These are phyloP conservation scores for Venustampulla echinocandica DNA, from an alignment of 495 filamentous ascomycete species.

Conservation along the genomic window DNA sequence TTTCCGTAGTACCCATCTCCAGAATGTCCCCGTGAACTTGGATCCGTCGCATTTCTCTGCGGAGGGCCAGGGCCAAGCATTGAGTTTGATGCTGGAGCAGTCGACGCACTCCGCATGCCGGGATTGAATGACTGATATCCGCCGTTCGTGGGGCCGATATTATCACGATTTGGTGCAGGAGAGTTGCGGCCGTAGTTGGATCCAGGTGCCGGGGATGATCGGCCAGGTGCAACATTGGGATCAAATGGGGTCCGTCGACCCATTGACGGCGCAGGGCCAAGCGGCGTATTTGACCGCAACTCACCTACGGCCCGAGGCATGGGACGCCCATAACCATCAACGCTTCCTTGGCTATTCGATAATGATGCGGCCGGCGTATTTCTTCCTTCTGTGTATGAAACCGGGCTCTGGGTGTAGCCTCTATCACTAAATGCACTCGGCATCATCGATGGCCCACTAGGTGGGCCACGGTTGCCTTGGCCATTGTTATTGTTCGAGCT, in stretches of 20 bases:
- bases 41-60: conserved; percentile 43
- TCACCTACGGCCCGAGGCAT: conserved; percentile 14
- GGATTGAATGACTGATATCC: conserved; percentile 20
- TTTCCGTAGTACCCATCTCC: conserved; percentile 7
- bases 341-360: background rate
- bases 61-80: conserved; percentile 32
- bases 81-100: conserved; percentile 27
- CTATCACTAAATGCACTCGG: conserved; percentile 17
- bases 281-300: conserved; percentile 13
- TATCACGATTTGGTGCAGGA: conserved; percentile 25
- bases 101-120: conserved; percentile 16
- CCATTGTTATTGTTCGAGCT: conserved; percentile 14
- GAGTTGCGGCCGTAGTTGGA: conserved; percentile 28
- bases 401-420: conserved; percentile 20
- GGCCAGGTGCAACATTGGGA: conserved; percentile 8
- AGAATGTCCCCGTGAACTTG: conserved; percentile 26
- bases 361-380: background rate
- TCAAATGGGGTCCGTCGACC: conserved; percentile 18
- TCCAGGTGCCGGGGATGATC: conserved; percentile 9
- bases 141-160: conserved; percentile 9
- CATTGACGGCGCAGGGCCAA: conserved; percentile 8
- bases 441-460: conserved; percentile 15
- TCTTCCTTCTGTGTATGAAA: conserved; percentile 14
- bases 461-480: conserved; percentile 12
- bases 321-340: conserved; percentile 15